Conservation (phyloP, 345 rosid genomes). For the Mangifera indica region DNA sequence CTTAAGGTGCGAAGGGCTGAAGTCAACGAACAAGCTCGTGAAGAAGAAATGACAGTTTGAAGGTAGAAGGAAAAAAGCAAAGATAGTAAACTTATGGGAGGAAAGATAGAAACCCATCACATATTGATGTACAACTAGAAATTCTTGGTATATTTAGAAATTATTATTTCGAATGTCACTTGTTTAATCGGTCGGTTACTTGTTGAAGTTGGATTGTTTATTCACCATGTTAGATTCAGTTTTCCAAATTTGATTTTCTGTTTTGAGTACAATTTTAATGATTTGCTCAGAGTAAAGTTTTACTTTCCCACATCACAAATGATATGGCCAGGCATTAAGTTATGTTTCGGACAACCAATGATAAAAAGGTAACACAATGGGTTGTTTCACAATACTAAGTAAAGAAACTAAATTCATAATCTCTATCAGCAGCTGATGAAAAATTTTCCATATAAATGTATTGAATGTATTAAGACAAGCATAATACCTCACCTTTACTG, state of each 20-base stretch:
- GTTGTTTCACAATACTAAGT: neutral
- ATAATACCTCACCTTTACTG: conserved; percentile 76
- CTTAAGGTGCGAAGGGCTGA: neutral
- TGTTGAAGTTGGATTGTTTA: neutral
- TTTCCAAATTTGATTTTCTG: too few species aligned
- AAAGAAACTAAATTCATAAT: neutral
- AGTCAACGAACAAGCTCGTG: neutral
- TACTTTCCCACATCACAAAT: too few species aligned
- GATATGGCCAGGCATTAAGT: too few species aligned
- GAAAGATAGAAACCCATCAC: neutral
- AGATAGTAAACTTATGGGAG: neutral
- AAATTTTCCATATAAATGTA: conserved; percentile 1
- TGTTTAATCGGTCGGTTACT: neutral
- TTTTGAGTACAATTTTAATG: too few species aligned
- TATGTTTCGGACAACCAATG: neutral
- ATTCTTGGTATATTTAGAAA: neutral
- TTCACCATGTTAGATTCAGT: too few species aligned
- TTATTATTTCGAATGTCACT: neutral
- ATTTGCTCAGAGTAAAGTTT: too few species aligned
- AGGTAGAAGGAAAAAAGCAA: neutral
- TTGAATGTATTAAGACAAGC: conserved; percentile 8
- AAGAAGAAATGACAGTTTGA: neutral
- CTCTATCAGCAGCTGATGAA: conserved; percentile 2
- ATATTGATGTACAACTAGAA: neutral
- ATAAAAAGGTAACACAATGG: too few species aligned